A percentile compares a stretch with the other conserved stretches of the same genome.
phyloP scores from a whole-genome alignment of 768 basidiomycete genomes.

The Brasilioporus rufonigricans region DNA sequence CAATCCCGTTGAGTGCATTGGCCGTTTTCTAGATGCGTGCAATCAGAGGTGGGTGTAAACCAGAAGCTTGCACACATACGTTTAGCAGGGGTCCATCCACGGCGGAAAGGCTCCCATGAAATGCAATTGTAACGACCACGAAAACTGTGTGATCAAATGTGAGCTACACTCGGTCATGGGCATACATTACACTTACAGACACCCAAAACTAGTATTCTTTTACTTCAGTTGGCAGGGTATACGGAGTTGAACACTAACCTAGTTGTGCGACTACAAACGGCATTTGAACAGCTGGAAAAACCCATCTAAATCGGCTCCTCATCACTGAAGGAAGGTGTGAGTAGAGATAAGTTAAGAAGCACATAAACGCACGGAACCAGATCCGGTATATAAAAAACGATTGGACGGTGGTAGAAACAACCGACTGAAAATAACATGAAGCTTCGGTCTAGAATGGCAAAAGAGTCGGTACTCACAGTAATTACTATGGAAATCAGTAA shows the following conservation, averaged over 20 bases:
- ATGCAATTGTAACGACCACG: conserved; percentile 9
- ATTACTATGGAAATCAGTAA: conserved; percentile 18
- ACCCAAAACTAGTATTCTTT: conserved; percentile 10
- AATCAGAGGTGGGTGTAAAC: conserved; percentile 4
- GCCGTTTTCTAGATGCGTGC: conserved; percentile 9
- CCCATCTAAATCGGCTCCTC: conserved; percentile 16
- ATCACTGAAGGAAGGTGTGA: conserved; percentile 9
- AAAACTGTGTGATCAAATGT: conserved; percentile 12
- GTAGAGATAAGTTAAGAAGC: background rate
- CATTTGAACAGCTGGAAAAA: conserved; percentile 13
- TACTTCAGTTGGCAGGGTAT: background rate
- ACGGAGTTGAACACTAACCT: conserved; percentile 2
- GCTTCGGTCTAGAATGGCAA: background rate
- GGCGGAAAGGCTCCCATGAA: conserved; percentile 13
- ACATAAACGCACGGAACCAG: conserved; percentile 18
- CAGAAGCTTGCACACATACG: conserved; percentile 2
- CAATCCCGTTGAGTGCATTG: conserved; percentile 11
- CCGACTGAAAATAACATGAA: conserved; percentile 19
- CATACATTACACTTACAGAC: conserved; percentile 4
- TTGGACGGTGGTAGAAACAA: conserved; percentile 20
- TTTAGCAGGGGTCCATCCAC: conserved; percentile 20
- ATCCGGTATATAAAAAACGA: conserved; percentile 27
- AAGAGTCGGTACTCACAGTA: conserved; percentile 15
- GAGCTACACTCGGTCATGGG: background rate
- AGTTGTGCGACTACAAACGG: conserved; percentile 20